Evolutionary conservation across 495 filamentous ascomycete species (phyloP).

Genomic region (Annulohypoxylon nitens): DNA sequence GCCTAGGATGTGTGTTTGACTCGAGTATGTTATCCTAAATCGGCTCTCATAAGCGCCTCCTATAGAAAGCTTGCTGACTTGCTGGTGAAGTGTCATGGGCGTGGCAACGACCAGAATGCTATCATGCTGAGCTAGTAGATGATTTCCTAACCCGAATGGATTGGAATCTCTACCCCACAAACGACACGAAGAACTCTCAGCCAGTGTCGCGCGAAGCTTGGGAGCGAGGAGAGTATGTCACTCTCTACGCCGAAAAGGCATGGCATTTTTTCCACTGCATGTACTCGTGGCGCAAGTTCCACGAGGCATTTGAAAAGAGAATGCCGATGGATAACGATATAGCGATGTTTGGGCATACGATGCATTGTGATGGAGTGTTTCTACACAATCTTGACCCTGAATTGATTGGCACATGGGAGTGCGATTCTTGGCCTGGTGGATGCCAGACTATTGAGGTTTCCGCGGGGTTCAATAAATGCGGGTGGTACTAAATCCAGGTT

Average conservation of each 20-base stretch:
- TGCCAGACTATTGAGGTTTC: conserved; percentile 6
- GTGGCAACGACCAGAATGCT: conserved; percentile 6
- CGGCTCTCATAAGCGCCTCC: neutral
- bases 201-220: neutral
- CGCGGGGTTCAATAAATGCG: conserved; percentile 4
- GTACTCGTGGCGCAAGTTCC: conserved; percentile 11
- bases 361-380: conserved; percentile 14
- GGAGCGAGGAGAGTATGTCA: conserved; percentile 4
- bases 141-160: neutral
- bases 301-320: conserved; percentile 9
- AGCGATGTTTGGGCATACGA: conserved; percentile 8
- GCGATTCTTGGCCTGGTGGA: conserved; percentile 5
- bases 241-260: conserved; percentile 5
- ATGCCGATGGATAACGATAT: conserved; percentile 9
- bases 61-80: neutral
- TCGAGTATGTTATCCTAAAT: conserved; percentile 3
- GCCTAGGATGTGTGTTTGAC: conserved; percentile 5
- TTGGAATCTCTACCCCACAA: neutral
- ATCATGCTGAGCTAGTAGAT: conserved; percentile 3
- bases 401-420: conserved; percentile 7
- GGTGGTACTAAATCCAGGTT: neutral
- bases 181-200: neutral
- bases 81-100: conserved; percentile 2
- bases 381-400: neutral
- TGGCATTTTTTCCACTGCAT: conserved; percentile 14